Evolutionary conservation across 345 rosid genomes (phyloP).

Genomic region (Firmiana major): DNA sequence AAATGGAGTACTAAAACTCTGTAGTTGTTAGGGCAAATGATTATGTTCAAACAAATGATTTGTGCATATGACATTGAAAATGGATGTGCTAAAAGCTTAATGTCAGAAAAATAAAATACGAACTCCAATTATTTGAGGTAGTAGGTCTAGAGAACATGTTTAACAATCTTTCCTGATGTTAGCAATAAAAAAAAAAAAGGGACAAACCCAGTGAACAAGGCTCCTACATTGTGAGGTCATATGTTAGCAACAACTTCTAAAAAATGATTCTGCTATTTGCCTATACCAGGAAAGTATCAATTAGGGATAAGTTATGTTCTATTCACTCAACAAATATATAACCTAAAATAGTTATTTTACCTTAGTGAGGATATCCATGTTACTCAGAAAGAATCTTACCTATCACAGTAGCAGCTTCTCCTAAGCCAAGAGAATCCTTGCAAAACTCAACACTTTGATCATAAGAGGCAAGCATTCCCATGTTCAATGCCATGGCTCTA

Average conservation of each 20-base stretch:
- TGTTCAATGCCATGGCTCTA: constrained; percentile 99
- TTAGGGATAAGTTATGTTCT: not conserved
- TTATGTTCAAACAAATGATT: not conserved
- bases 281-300: not conserved
- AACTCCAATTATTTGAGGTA: not conserved
- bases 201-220: too few relatives aligned
- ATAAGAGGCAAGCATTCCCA: constrained; percentile 99
- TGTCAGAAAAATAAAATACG: not conserved
- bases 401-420: constrained; percentile 70
- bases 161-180: not conserved
- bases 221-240: too few relatives aligned
- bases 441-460: constrained; percentile 92
- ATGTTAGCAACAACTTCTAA: too few relatives aligned
- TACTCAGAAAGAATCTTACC: constrained; percentile 17
- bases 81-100: not conserved
- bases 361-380: too few relatives aligned
- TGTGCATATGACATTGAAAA: not conserved
- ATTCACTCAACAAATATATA: too few relatives aligned
- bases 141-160: not conserved
- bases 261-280: not conserved
- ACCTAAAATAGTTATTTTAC: too few relatives aligned
- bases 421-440: constrained; percentile 69
- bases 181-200: too few relatives aligned
- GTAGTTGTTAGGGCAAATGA: not conserved
- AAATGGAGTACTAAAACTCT: not conserved